These are phyloP conservation scores for Chlamydomonas sp. DNA, from an alignment of 139 green algal species.

Conservation along the genomic window DNA sequence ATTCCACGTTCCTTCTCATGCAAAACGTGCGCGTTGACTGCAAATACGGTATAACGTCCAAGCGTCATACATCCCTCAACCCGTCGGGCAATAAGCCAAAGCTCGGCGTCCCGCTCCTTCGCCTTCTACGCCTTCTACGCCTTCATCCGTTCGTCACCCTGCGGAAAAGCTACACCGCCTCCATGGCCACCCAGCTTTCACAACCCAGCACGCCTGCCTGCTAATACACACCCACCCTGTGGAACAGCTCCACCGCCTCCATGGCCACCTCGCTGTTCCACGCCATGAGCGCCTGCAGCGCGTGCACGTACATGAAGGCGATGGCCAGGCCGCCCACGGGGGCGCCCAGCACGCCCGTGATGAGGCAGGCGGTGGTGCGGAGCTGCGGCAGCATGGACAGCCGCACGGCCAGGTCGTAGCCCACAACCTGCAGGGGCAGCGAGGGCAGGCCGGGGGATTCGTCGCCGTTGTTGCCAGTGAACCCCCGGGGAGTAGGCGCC, in stretches of 20 bases:
- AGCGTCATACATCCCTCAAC: neutral
- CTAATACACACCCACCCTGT: slow-evolving; percentile 6
- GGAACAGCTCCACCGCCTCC: slow-evolving; percentile 43
- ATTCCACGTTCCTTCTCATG: too few species aligned
- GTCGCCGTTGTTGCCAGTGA: too few species aligned
- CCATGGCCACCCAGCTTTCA: slow-evolving; percentile 30
- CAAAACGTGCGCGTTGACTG: too few species aligned
- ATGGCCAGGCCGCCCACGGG: slow-evolving; percentile 15
- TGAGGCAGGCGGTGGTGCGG: slow-evolving; percentile 12
- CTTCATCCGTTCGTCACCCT: neutral
- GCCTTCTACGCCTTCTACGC: neutral
- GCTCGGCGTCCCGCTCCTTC: neutral
- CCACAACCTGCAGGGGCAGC: neutral
- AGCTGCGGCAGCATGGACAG: slow-evolving; percentile 11
- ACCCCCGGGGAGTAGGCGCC: too few species aligned
- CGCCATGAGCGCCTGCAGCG: slow-evolving; percentile 14
- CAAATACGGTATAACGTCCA: too few species aligned
- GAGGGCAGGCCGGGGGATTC: neutral
- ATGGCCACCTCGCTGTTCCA: slow-evolving; percentile 37
- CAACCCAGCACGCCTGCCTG: slow-evolving; percentile 1
- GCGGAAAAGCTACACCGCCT: slow-evolving; percentile 42
- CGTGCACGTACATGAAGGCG: slow-evolving; percentile 36
- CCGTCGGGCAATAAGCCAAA: neutral
- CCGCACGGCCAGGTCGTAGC: slow-evolving; percentile 24
- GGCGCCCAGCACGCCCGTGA: slow-evolving; percentile 14